A percentile compares a stretch with the other conserved stretches of the same genome.
phyloP scores from a whole-genome alignment of 495 filamentous ascomycete species.

The Hyaloscypha bicolor region DNA sequence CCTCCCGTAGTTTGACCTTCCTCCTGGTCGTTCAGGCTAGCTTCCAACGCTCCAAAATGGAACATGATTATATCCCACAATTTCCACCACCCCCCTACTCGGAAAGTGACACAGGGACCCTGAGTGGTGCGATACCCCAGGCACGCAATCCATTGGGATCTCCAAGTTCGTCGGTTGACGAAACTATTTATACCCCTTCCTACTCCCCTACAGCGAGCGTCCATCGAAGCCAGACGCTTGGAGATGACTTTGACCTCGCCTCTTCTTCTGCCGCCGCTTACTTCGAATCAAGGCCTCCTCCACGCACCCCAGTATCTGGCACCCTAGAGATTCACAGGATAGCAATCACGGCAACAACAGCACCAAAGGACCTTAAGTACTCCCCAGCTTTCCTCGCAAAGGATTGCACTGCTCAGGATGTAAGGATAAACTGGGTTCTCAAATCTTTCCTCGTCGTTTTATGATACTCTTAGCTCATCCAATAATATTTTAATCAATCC shows the following conservation, averaged over 20 bases:
- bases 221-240: slow-evolving; percentile 27
- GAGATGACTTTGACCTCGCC: slow-evolving; percentile 14
- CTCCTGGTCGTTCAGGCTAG: too few relatives aligned
- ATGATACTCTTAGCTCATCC: too few relatives aligned
- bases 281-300: slow-evolving; percentile 25
- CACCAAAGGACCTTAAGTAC: slow-evolving; percentile 29
- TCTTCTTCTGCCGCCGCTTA: slow-evolving; percentile 25
- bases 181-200: slow-evolving; percentile 48
- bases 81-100: slow-evolving; percentile 50
- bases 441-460: too few relatives aligned
- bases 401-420: slow-evolving; percentile 33
- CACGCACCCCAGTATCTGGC: neutral
- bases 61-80: neutral
- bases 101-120: slow-evolving; percentile 42
- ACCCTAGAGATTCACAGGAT: slow-evolving; percentile 18
- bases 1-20: too few relatives aligned
- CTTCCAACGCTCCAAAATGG: neutral
- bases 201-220: slow-evolving; percentile 40
- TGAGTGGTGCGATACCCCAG: neutral
- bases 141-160: neutral
- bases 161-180: slow-evolving; percentile 18
- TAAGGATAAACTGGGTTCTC: too few relatives aligned
- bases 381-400: slow-evolving; percentile 30
- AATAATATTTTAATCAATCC: too few relatives aligned
- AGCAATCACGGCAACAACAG: slow-evolving; percentile 18